Percentiles rank a stretch among this genome's conserved stretches.
phyloP scores from a whole-genome alignment of 2,329 filamentous ascomycete species.

The Leptodontidium sp. region DNA sequence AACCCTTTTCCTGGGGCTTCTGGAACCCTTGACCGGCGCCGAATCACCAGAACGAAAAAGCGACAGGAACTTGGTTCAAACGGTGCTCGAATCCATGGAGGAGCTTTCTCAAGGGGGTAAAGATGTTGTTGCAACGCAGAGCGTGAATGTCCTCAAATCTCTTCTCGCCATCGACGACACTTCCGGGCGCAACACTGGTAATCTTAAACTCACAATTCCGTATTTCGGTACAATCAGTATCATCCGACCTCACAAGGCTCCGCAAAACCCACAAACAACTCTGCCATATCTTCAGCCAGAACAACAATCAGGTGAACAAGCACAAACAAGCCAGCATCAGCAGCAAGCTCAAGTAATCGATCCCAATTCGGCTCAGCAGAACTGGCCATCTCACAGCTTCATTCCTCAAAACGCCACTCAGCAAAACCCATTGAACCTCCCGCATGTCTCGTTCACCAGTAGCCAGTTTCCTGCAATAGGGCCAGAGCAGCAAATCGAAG shows the following conservation, averaged over 20 bases:
- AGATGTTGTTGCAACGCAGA: slow-evolving; percentile 42
- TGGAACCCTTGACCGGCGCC: slow-evolving; percentile 33
- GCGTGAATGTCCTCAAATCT: slow-evolving; percentile 43
- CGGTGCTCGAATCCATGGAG: slow-evolving; percentile 39
- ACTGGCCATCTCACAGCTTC: slow-evolving; percentile 18
- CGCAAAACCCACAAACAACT: not conserved
- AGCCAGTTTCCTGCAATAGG: slow-evolving; percentile 36
- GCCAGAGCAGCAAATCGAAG: slow-evolving; percentile 34
- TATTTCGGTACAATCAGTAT: slow-evolving; percentile 47
- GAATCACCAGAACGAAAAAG: slow-evolving; percentile 29
- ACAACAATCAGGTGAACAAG: not conserved
- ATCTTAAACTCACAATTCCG: slow-evolving; percentile 45
- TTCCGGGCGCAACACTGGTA: slow-evolving; percentile 31
- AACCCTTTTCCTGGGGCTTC: slow-evolving; percentile 42
- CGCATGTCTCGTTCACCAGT: slow-evolving; percentile 38
- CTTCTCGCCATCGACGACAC: slow-evolving; percentile 40
- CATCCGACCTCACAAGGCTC: slow-evolving; percentile 31
- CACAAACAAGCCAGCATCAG: not conserved
- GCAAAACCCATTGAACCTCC: slow-evolving; percentile 4
- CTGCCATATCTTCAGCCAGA: slow-evolving; percentile 8
- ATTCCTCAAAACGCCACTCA: not conserved
- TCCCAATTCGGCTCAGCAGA: slow-evolving; percentile 15
- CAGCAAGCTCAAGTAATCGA: slow-evolving; percentile 6
- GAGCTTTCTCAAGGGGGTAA: slow-evolving; percentile 29
- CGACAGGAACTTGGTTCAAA: slow-evolving; percentile 39